Conservation (phyloP, 345 rosid genomes). For the Moricandia moricandioides region DNA sequence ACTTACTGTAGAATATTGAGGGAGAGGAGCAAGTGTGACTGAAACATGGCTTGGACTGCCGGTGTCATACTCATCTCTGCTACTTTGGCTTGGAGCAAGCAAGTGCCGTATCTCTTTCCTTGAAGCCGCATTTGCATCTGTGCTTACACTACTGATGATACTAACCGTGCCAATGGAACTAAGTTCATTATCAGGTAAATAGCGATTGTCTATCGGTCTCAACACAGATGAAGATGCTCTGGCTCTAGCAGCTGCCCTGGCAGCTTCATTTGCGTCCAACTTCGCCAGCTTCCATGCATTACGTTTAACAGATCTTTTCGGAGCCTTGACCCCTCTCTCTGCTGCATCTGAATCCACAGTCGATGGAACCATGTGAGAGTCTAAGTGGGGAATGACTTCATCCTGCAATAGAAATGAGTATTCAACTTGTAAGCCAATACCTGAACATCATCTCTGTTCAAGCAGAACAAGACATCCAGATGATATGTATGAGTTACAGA, state of each 20-base stretch:
- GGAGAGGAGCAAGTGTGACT: conserved; percentile 76
- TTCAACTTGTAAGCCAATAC: too few relatives aligned
- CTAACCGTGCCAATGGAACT: conserved; percentile 73
- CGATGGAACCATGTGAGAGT: conserved; percentile 83
- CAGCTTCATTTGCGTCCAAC: conserved; percentile 72
- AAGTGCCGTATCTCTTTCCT: conserved; percentile 56
- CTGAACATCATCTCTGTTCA: too few relatives aligned
- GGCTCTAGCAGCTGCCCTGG: conserved; percentile 86
- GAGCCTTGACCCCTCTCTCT: conserved; percentile 56
- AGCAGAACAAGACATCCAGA: not conserved
- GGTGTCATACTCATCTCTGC: conserved; percentile 76
- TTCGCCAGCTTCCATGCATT: conserved; percentile 93
- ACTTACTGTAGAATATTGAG: conserved; percentile 47
- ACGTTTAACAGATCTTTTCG: conserved; percentile 62
- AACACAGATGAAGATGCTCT: conserved; percentile 93
- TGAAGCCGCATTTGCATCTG: conserved; percentile 40
- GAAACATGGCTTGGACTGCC: conserved; percentile 81
- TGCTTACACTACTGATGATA: conserved; percentile 55
- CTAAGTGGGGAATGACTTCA: conserved; percentile 85
- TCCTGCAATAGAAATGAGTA: conserved; percentile 54
- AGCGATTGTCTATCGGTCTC: conserved; percentile 58
- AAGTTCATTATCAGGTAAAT: conserved; percentile 51
- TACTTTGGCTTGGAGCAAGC: conserved; percentile 74
- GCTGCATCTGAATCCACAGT: conserved; percentile 86
- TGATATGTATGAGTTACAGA: not conserved